These are phyloP conservation scores for Saprolegnia parasitica DNA, from an alignment of 352 stramenopile genomes.

Conservation along the genomic window DNA sequence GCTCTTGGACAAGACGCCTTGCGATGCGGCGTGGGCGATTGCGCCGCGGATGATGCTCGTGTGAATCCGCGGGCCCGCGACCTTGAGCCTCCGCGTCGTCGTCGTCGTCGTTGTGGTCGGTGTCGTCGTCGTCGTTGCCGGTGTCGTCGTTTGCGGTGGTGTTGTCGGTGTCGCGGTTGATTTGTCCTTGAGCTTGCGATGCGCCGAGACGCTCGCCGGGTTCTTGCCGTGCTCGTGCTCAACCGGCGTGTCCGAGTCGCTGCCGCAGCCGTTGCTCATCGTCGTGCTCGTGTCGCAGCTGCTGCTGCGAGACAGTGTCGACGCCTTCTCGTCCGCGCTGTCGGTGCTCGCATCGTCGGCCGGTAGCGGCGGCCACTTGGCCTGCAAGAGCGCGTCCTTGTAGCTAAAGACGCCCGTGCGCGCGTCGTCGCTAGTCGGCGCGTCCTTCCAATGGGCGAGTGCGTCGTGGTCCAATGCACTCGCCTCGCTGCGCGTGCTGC, in stretches of 20 bases:
- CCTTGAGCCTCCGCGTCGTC: slow-evolving; percentile 11
- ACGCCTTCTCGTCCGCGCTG: background rate
- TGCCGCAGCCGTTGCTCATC: background rate
- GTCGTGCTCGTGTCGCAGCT: background rate
- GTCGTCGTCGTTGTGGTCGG: background rate
- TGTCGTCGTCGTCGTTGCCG: background rate
- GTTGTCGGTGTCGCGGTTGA: background rate
- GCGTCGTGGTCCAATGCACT: background rate
- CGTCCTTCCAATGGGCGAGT: background rate
- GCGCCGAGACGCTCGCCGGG: background rate
- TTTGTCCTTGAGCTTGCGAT: background rate
- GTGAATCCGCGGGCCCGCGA: slow-evolving; percentile 12
- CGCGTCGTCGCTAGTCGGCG: background rate
- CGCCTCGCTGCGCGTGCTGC: slow-evolving; percentile 2
- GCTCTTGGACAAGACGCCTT: slow-evolving; percentile 27
- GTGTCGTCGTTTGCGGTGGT: background rate
- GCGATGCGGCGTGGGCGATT: slow-evolving; percentile 19
- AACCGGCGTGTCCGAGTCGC: background rate
- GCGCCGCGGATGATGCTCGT: slow-evolving; percentile 19
- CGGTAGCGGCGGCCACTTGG: background rate
- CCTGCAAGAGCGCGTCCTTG: slow-evolving; percentile 21
- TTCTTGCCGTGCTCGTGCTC: background rate
- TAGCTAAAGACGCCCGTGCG: slow-evolving; percentile 7
- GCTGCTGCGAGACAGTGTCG: background rate
- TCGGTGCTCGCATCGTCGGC: background rate